A percentile compares a stretch with the other conserved stretches of the same genome.
Conservation (phyloP, 371 early-diverging fungal genomes). For the Lichtheimia hyalospora region DNA sequence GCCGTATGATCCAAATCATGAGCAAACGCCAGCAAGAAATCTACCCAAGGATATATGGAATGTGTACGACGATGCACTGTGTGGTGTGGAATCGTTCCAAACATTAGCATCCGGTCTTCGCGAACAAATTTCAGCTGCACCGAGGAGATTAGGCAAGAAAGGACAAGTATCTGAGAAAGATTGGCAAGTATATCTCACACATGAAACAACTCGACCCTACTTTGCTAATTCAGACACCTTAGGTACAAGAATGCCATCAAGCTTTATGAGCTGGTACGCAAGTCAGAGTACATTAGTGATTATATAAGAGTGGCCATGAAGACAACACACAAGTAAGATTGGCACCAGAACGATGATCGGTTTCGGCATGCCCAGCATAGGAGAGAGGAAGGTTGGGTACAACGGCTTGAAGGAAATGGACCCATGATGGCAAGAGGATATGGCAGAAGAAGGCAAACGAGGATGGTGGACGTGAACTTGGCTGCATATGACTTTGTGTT, state of each 20-base stretch:
- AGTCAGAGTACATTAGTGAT: constrained; percentile 37
- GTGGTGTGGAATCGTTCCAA: constrained; percentile 30
- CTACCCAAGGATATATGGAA: constrained; percentile 7
- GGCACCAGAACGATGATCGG: no score
- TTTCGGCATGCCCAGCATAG: no score
- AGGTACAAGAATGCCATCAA: constrained; percentile 45
- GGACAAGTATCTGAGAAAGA: constrained; percentile 56
- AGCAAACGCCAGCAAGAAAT: background rate
- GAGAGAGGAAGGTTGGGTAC: no score
- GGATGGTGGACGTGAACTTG: no score
- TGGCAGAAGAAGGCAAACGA: no score
- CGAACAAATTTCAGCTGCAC: constrained; percentile 50
- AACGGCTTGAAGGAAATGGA: no score
- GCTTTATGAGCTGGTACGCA: constrained; percentile 36
- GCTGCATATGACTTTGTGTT: no score
- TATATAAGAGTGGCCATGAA: constrained; percentile 19
- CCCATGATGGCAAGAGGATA: no score
- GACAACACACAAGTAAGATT: constrained; percentile 7
- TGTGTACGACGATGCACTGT: background rate
- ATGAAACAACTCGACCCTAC: background rate
- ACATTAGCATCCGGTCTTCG: constrained; percentile 33
- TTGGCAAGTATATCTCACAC: constrained; percentile 24
- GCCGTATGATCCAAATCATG: constrained; percentile 15
- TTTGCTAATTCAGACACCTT: background rate
- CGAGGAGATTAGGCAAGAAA: constrained; percentile 43